phyloP scores from a whole-genome alignment of 176 grass and related monocot species.

The Puya raimondii region DNA sequence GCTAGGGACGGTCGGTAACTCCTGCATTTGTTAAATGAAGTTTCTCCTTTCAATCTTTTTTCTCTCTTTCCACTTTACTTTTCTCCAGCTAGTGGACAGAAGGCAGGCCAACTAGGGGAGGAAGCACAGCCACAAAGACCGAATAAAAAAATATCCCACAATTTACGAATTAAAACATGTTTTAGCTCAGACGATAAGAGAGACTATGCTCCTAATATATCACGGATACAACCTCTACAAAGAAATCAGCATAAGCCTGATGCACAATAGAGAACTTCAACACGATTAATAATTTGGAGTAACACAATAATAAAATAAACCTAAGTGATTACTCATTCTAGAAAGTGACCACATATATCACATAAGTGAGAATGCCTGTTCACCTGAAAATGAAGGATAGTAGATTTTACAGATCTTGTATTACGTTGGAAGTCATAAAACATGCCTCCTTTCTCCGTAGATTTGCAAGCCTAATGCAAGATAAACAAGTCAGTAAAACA shows the following conservation, averaged over 20 bases:
- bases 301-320: constrained; percentile 2
- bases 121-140: background rate
- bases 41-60: background rate
- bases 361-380: constrained; percentile 16
- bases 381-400: constrained; percentile 85
- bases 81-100: background rate
- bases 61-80: background rate
- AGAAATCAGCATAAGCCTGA: background rate
- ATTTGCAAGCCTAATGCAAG: constrained; percentile 40
- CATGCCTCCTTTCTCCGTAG: constrained; percentile 39
- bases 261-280: background rate
- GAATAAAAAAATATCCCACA: background rate
- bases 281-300: background rate
- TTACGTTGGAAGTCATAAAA: constrained; percentile 73
- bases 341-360: background rate
- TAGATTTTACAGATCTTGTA: constrained; percentile 63
- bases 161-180: background rate
- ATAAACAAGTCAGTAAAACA: constrained; percentile 2
- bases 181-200: background rate
- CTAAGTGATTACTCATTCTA: background rate
- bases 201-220: background rate
- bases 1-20: too few species aligned
- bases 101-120: too few species aligned
- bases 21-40: background rate
- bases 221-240: background rate